These are phyloP conservation scores for Trametes gibbosa DNA, from an alignment of 768 basidiomycete genomes.

Conservation along the genomic window DNA sequence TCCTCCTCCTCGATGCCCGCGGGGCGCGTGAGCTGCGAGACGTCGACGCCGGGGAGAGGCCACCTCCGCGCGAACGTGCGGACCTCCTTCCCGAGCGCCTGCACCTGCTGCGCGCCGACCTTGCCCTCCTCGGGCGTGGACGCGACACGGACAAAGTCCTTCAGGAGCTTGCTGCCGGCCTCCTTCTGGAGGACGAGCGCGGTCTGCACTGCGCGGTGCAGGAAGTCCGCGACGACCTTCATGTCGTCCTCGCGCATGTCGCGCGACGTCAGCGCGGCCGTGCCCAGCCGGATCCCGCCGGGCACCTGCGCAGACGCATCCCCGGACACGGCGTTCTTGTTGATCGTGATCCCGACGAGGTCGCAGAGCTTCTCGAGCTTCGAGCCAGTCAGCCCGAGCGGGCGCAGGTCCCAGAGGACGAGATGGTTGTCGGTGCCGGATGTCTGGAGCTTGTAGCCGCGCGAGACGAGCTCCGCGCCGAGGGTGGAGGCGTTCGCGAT, in stretches of 20 bases:
- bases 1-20: conserved; percentile 59
- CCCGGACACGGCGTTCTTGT: conserved; percentile 97
- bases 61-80: conserved; percentile 76
- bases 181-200: conserved; percentile 89
- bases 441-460: conserved; percentile 96
- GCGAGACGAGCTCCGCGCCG: conserved; percentile 62
- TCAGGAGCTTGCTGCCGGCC: conserved; percentile 90
- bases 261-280: conserved; percentile 91
- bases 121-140: conserved; percentile 65
- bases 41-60: conserved; percentile 89
- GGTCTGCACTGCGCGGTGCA: conserved; percentile 93
- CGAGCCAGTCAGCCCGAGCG: conserved; percentile 93
- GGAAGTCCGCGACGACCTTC: conserved; percentile 81
- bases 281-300: conserved; percentile 96
- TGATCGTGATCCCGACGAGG: conserved; percentile 93
- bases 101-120: conserved; percentile 67
- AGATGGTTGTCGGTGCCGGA: conserved; percentile 97
- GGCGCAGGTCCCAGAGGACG: conserved; percentile 96
- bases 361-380: conserved; percentile 99
- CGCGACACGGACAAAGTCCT: conserved; percentile 90
- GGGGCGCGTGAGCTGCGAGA: conserved; percentile 46
- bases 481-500: conserved; percentile 84
- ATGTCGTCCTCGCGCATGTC: conserved; percentile 89
- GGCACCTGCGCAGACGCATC: conserved; percentile 94
- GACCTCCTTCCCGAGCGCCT: conserved; percentile 78